Percentiles rank a stretch among this genome's conserved stretches.
Evolutionary conservation across 1,284 basidiomycete genomes (phyloP).

Genomic region (Fomitopsis schrenkii): DNA sequence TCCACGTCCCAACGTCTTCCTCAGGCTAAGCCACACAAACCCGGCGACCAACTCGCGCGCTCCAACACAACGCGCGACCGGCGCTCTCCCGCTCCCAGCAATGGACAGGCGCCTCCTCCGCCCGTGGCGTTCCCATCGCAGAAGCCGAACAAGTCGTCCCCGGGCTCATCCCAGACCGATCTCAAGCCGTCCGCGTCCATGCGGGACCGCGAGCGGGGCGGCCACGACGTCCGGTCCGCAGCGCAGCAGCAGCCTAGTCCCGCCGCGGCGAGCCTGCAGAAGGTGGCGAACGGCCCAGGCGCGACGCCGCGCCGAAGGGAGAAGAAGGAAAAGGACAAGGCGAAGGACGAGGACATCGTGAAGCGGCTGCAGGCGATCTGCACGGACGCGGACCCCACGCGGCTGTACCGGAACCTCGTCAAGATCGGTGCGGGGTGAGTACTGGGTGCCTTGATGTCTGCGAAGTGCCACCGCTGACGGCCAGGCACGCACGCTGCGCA

Average conservation of each 20-base stretch:
- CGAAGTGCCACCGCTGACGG: not conserved
- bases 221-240: conserved; percentile 14
- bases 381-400: conserved; percentile 95
- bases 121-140: conserved; percentile 10
- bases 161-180: conserved; percentile 52
- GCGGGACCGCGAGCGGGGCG: conserved; percentile 12
- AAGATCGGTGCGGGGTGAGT: conserved; percentile 97
- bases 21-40: conserved; percentile 46
- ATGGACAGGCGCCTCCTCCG: conserved; percentile 13
- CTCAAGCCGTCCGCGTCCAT: conserved; percentile 33
- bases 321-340: conserved; percentile 79
- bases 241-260: conserved; percentile 41
- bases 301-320: conserved; percentile 83
- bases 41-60: conserved; percentile 50
- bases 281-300: conserved; percentile 44
- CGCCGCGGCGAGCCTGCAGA: conserved; percentile 56
- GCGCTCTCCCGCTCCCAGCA: conserved; percentile 28
- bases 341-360: conserved; percentile 88
- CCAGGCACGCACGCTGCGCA: conserved; percentile 25
- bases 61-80: conserved; percentile 64
- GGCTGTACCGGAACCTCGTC: conserved; percentile 86
- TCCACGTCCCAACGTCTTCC: conserved; percentile 69
- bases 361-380: conserved; percentile 91
- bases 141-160: conserved; percentile 42
- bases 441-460: conserved; percentile 4